Conservation (phyloP, 192 early-diverging fungal genomes). For the Mortierella claussenii region DNA sequence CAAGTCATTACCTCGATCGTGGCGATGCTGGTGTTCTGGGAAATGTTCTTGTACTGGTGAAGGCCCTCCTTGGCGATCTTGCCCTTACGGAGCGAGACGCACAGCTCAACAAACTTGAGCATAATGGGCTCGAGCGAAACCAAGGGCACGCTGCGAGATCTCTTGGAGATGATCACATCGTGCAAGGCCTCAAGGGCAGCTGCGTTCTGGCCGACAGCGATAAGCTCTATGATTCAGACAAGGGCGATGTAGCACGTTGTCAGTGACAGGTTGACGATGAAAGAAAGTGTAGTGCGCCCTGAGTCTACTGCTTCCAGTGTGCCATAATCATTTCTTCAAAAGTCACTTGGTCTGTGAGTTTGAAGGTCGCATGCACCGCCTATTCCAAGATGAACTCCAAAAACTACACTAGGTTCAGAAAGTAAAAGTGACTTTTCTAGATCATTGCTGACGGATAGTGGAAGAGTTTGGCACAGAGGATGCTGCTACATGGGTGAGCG, state of each 20-base stretch:
- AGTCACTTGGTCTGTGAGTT: too few species aligned
- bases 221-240: slow-evolving; percentile 80
- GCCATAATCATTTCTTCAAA: too few species aligned
- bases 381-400: too few species aligned
- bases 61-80: slow-evolving; percentile 96
- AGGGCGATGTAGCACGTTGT: too few species aligned
- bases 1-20: slow-evolving; percentile 90
- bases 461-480: too few species aligned
- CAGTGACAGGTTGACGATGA: too few species aligned
- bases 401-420: too few species aligned
- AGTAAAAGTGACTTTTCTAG: too few species aligned
- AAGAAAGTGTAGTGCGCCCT: too few species aligned
- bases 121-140: slow-evolving; percentile 91
- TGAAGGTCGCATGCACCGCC: too few species aligned
- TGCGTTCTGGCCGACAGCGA: slow-evolving; percentile 86
- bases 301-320: too few species aligned
- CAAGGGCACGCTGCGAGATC: slow-evolving; percentile 84
- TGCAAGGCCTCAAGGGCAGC: slow-evolving; percentile 89
- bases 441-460: not conserved
- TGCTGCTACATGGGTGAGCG: not conserved
- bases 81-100: slow-evolving; percentile 87
- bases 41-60: slow-evolving; percentile 98
- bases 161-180: slow-evolving; percentile 92
- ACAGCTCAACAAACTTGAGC: slow-evolving; percentile 92
- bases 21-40: slow-evolving; percentile 92